phyloP scores from a whole-genome alignment of 2,329 filamentous ascomycete species.

The Colletotrichum truncatum region DNA sequence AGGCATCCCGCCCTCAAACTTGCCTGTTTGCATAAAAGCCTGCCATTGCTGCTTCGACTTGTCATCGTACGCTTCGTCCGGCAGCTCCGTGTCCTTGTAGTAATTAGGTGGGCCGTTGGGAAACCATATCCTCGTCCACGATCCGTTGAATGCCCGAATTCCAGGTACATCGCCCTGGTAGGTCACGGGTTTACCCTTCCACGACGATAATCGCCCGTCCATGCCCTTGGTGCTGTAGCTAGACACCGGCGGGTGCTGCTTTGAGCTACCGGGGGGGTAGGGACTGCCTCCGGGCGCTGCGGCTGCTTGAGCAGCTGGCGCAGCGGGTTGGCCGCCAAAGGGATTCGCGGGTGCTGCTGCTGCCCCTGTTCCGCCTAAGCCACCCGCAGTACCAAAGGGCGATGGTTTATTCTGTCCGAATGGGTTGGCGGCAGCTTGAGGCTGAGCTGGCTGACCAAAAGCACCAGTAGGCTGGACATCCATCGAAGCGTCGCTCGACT shows the following conservation, averaged over 20 bases:
- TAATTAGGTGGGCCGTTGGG: slow-evolving; percentile 74
- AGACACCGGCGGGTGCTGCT: slow-evolving; percentile 52
- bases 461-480: slow-evolving; percentile 36
- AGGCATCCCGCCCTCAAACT: slow-evolving; percentile 80
- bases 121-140: slow-evolving; percentile 75
- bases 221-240: slow-evolving; percentile 53
- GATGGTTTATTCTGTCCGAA: slow-evolving; percentile 41
- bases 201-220: slow-evolving; percentile 60
- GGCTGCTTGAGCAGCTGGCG: slow-evolving; percentile 25
- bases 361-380: neutral
- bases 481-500: neutral
- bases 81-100: slow-evolving; percentile 70
- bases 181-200: slow-evolving; percentile 70
- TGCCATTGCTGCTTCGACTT: slow-evolving; percentile 71
- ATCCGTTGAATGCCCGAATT: slow-evolving; percentile 60
- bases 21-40: slow-evolving; percentile 70
- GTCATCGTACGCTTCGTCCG: slow-evolving; percentile 65
- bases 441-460: slow-evolving; percentile 38
- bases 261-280: slow-evolving; percentile 54
- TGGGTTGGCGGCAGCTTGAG: slow-evolving; percentile 35
- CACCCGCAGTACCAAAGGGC: slow-evolving; percentile 38
- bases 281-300: slow-evolving; percentile 41
- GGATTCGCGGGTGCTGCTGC: slow-evolving; percentile 33
- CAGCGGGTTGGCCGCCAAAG: slow-evolving; percentile 33
- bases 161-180: slow-evolving; percentile 64